A percentile compares a stretch with the other conserved stretches of the same genome.
Conservation (phyloP, 768 basidiomycete species). For the Leccinum incarnatum region DNA sequence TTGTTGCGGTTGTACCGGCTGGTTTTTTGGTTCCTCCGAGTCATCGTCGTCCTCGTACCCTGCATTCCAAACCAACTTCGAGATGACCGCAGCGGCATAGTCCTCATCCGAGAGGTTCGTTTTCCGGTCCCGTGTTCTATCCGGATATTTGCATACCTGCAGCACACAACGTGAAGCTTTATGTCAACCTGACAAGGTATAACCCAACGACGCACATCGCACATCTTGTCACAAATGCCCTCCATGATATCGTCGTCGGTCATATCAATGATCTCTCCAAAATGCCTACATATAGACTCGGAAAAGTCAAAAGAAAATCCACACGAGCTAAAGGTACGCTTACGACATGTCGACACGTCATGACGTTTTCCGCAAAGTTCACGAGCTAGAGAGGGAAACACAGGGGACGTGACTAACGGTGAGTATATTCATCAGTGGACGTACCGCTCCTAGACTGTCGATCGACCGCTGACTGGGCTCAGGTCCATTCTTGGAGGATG, state of each 20-base stretch:
- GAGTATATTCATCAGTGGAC: slow-evolving; percentile 10
- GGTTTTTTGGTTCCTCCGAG: background rate
- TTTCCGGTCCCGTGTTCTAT: slow-evolving; percentile 53
- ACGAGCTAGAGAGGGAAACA: slow-evolving; percentile 34
- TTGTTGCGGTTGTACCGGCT: background rate
- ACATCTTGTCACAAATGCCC: slow-evolving; percentile 71
- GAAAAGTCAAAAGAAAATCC: background rate
- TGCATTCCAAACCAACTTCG: slow-evolving; percentile 17
- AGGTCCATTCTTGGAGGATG: slow-evolving; percentile 47
- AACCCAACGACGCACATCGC: slow-evolving; percentile 55
- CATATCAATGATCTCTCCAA: slow-evolving; percentile 65
- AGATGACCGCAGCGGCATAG: slow-evolving; percentile 25
- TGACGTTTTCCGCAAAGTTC: slow-evolving; percentile 55
- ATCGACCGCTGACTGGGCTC: slow-evolving; percentile 65
- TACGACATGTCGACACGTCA: slow-evolving; percentile 71
- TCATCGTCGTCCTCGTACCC: slow-evolving; percentile 32
- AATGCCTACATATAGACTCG: slow-evolving; percentile 76
- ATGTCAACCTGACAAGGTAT: background rate
- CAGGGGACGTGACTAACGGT: slow-evolving; percentile 22
- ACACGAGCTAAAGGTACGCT: slow-evolving; percentile 19
- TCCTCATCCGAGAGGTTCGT: slow-evolving; percentile 47
- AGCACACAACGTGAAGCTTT: background rate
- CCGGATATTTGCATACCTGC: slow-evolving; percentile 78
- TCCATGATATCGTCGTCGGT: slow-evolving; percentile 42
- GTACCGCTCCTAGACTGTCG: slow-evolving; percentile 62